phyloP scores from a whole-genome alignment of 495 filamentous ascomycete species.

The Rostrohypoxylon terebratum region DNA sequence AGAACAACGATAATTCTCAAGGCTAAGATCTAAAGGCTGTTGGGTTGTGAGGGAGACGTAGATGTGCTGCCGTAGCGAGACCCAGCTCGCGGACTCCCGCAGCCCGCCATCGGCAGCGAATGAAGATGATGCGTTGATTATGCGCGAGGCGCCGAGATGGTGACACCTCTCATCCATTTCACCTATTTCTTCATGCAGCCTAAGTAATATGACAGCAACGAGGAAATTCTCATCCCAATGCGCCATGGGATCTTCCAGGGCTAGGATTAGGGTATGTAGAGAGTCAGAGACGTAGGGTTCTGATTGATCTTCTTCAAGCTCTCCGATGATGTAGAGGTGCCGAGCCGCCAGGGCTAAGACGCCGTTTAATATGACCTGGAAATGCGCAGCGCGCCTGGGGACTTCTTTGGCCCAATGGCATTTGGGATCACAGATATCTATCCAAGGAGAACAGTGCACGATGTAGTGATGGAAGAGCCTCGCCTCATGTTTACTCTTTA shows the following conservation, averaged over 20 bases:
- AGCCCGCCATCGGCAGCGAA: not conserved
- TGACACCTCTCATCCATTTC: not conserved
- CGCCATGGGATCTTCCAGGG: not conserved
- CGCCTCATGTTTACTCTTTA: not conserved
- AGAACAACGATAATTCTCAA: not conserved
- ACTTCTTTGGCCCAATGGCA: not conserved
- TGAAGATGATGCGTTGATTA: not conserved
- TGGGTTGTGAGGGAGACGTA: not conserved
- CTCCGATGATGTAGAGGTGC: not conserved
- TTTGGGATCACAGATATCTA: not conserved
- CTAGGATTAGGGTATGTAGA: not conserved
- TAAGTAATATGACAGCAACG: not conserved
- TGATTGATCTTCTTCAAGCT: not conserved
- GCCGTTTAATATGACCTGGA: not conserved
- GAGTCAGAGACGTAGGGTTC: not conserved
- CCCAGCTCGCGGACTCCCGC: not conserved
- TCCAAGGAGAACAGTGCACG: not conserved
- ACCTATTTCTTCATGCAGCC: not conserved
- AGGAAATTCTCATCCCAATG: not conserved
- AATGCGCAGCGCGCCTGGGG: not conserved
- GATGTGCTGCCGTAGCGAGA: not conserved
- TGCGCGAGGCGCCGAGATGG: not conserved
- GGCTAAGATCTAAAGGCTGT: not conserved
- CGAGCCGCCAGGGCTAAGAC: not conserved
- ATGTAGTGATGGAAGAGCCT: not conserved